Evolutionary conservation across 129 eudicot species (phyloP), one percentile per base, ranked within the genome.

Genomic region (Centaurea solstitialis): DNA sequence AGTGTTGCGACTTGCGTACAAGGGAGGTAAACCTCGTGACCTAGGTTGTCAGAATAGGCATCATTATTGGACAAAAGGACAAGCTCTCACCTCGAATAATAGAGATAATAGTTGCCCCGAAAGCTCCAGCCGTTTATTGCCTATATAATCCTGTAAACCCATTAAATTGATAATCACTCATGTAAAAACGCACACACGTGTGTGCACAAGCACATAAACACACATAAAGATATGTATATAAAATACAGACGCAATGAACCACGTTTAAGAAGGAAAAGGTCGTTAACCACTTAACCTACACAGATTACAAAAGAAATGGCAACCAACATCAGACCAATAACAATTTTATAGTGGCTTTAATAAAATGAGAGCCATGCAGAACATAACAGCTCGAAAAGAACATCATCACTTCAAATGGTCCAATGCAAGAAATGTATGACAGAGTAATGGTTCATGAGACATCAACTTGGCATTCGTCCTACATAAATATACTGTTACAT

Each of bases 101-200:
- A 95, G 75, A 79, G 99, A 78, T 68, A 95, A 57, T 53, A 92
- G 70, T 76, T 90, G 94, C 78, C 99, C 99, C 30, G 99, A 92
- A 75, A 95, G 91, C 81, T 95, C 97, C 82, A 95, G 78, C 70
- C 99, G 82, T 80, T 95, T 95, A 87, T 95, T 95, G 76, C 99
- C 99, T 69, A 92, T 90, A 84, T 95, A 94, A 84, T 94, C 98
- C 98, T 94, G 61, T 53, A 86, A 82, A 79, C 81, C 4, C 70
- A 79, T 79, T 68, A 66, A 70, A 22, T 41, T 71, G 61, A 64
- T 61, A 66, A 74, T 73, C 30, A 65, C 73, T 50, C 53, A 76
- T 65, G 77, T 69, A 59, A 21, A 30, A 26, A 62, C 15, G 37
- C 70, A 50, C 72, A 43, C 2, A 4, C 11, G 47, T 41, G 53